Percentiles rank a stretch among this genome's conserved stretches.
These are phyloP conservation scores for Opeltia flavorubescens DNA, from an alignment of 495 filamentous ascomycete species.

Conservation along the genomic window DNA sequence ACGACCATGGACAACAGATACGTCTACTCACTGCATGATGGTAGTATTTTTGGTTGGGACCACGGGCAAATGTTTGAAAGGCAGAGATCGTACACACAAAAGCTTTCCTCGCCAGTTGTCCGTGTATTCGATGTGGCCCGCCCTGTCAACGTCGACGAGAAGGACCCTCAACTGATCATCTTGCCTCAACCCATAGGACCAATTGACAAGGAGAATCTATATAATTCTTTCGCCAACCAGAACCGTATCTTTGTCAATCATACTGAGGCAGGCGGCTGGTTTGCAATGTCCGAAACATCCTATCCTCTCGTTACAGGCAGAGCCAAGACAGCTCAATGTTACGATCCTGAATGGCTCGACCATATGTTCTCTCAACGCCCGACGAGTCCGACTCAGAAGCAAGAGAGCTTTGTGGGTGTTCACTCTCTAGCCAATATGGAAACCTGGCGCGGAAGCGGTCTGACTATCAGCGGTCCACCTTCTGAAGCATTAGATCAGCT, in stretches of 20 bases:
- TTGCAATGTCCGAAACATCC: constrained; percentile 74
- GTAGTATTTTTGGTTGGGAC: constrained; percentile 70
- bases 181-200: constrained; percentile 77
- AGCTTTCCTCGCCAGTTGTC: constrained; percentile 70
- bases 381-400: constrained; percentile 29
- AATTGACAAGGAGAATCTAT: constrained; percentile 34
- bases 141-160: constrained; percentile 40
- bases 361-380: constrained; percentile 22
- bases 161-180: constrained; percentile 54
- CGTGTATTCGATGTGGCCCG: constrained; percentile 84
- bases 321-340: constrained; percentile 48
- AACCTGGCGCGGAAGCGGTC: constrained; percentile 11
- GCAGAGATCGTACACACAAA: constrained; percentile 43
- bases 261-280: constrained; percentile 77
- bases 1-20: constrained; percentile 75
- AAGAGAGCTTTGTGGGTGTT: constrained; percentile 38
- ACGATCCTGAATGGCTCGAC: constrained; percentile 40
- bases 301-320: constrained; percentile 72
- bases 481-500: constrained; percentile 23
- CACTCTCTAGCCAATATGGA: constrained; percentile 25
- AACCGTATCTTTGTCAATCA: constrained; percentile 75
- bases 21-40: constrained; percentile 76
- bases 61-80: constrained; percentile 37
- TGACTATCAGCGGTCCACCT: constrained; percentile 19
- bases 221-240: constrained; percentile 40